Evolutionary conservation across 495 filamentous ascomycete species (phyloP), one percentile per base, ranked within the genome.

Genomic region (Podospora bellae-mahoneyi): DNA sequence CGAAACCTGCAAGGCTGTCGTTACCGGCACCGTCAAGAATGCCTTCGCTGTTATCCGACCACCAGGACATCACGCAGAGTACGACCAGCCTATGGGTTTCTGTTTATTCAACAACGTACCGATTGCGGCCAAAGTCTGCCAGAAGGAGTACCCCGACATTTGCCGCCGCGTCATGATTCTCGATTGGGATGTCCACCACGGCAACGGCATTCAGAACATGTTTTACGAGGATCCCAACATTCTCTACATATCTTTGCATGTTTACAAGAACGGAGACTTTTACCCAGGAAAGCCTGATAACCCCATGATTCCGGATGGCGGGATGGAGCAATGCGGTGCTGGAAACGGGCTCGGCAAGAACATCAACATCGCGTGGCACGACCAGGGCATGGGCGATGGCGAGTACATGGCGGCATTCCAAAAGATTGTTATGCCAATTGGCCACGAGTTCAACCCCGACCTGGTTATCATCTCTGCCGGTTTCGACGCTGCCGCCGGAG

Each of bases 371-470:
- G 93, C 92, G 1, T 99, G 96, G 96, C 84, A 88, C 57, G 87
- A 87, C 27, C 91, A 95, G 69, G 94, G 93, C 2, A 97, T 97
- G 93, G 92, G 92, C 2, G 96, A 99, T 79, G 94, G 90, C 3
- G 95, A 99, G 75, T 99, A 99, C 78, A 87, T 98, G 80, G 92
- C 89, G 68, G 95, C 95, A 10, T 99, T 99, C 75, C 93, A 98
- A 68, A 87, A 93, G 74, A 89, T 98, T 30, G 90, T 98, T n/a
- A 97, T 99, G 92, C 95, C 95, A 0, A 94, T 98, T 66, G 94
- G 91, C 0, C 83, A 85, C 16, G 94, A 99, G 71, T 99, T 97
- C 74, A 83, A 94, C 73, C 95, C 95, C 2, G 96, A 99, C 73
- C 82, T 99, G 13, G 93, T 99, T 10, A 94, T 99, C 68, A 89